Conservation (phyloP, 768 basidiomycete genomes). For the Paxillus ammoniavirescens region DNA sequence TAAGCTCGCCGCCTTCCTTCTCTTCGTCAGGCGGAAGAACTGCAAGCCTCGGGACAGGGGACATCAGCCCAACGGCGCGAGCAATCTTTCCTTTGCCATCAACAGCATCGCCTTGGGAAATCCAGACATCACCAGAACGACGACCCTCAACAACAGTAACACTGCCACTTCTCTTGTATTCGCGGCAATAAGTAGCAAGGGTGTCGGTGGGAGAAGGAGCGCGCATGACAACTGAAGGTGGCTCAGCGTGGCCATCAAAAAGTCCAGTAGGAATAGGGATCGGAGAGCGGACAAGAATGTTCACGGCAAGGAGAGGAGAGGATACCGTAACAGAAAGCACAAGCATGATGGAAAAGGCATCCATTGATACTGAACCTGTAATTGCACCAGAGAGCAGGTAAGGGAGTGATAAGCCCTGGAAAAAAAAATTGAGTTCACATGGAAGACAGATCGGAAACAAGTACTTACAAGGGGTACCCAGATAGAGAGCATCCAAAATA, state of each 20-base stretch:
- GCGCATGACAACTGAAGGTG: constrained; percentile 42
- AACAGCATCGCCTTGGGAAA: constrained; percentile 68
- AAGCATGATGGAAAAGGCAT: constrained; percentile 47
- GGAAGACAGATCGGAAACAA: not conserved
- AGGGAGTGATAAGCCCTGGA: constrained; percentile 60
- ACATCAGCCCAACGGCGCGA: constrained; percentile 62
- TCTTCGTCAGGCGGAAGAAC: constrained; percentile 56
- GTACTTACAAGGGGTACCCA: constrained; percentile 67
- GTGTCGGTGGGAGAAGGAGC: constrained; percentile 43
- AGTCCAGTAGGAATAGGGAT: constrained; percentile 66
- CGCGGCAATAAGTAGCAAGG: constrained; percentile 19
- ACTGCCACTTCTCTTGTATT: constrained; percentile 64
- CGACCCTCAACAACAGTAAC: constrained; percentile 66
- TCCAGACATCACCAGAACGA: constrained; percentile 74
- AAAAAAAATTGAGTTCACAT: not conserved
- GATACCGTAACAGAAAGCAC: constrained; percentile 65
- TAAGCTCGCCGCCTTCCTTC: constrained; percentile 39
- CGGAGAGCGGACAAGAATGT: constrained; percentile 57
- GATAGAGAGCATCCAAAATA: constrained; percentile 65
- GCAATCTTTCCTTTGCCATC: constrained; percentile 62
- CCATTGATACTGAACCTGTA: constrained; percentile 39
- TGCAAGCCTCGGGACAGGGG: constrained; percentile 63
- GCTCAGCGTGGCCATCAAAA: constrained; percentile 50
- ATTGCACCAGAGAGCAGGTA: constrained; percentile 48
- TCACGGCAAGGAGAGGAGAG: constrained; percentile 63